Conservation (phyloP, 306 rosid genomes). For the Ormosia emarginata region DNA sequence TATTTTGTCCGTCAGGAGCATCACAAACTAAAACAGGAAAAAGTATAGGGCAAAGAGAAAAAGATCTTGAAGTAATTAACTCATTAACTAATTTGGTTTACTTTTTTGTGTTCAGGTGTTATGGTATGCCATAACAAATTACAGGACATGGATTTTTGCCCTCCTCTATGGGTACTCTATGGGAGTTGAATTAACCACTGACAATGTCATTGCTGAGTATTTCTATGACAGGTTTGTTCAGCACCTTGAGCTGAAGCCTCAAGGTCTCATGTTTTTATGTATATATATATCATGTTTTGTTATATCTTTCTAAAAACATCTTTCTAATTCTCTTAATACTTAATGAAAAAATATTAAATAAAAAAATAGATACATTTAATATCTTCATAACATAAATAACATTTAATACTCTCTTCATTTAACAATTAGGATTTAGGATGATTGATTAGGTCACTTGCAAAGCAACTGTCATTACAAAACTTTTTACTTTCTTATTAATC, state of each 20-base stretch:
- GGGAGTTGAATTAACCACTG: slow-evolving; percentile 91
- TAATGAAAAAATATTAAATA: too few species aligned
- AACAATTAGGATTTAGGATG: too few species aligned
- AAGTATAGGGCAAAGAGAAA: too few species aligned
- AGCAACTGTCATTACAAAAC: not conserved
- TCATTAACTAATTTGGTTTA: not conserved
- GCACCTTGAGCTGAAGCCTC: not conserved
- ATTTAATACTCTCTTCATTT: too few species aligned
- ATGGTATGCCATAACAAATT: slow-evolving; percentile 83
- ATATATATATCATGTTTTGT: too few species aligned
- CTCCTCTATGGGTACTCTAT: slow-evolving; percentile 88
- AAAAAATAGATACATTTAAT: too few species aligned
- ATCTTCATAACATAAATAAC: too few species aligned
- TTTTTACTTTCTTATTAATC: not conserved
- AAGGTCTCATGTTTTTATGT: not conserved
- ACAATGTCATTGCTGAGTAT: slow-evolving; percentile 82
- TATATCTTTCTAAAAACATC: too few species aligned
- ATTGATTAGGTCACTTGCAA: too few species aligned
- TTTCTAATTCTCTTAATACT: too few species aligned
- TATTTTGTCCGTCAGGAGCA: too few species aligned
- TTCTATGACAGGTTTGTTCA: slow-evolving; percentile 70
- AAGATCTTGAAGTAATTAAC: not conserved
- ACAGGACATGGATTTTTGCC: slow-evolving; percentile 84
- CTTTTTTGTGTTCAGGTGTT: slow-evolving; percentile 45
- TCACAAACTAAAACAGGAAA: too few species aligned